Percentiles rank a stretch among this genome's conserved stretches.
Conservation (phyloP, 805 yeast species). For the Lipomyces spencermartinsiae region DNA sequence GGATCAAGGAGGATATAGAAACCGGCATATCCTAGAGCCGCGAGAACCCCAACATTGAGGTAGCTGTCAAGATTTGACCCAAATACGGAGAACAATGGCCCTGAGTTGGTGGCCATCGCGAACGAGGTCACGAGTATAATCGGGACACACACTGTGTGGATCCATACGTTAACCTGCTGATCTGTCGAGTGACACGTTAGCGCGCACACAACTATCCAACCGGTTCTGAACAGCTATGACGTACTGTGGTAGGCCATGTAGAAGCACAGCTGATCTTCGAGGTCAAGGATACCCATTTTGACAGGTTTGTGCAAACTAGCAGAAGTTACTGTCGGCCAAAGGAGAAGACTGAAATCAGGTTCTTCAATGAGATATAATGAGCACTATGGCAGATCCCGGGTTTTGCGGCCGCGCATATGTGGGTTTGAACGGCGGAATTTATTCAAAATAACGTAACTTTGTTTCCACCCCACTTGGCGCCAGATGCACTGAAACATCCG, state of each 20-base stretch:
- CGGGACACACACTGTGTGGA: constrained; percentile 84
- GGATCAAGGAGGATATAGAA: constrained; percentile 68
- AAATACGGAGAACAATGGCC: constrained; percentile 33
- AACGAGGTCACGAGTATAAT: constrained; percentile 65
- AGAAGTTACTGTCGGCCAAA: not conserved
- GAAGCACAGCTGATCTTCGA: constrained; percentile 63
- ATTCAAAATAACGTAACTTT: too few species aligned
- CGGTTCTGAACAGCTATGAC: constrained; percentile 35
- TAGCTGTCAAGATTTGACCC: constrained; percentile 21
- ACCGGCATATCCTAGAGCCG: constrained; percentile 56
- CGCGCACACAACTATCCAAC: not conserved
- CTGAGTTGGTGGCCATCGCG: constrained; percentile 48
- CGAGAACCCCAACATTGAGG: constrained; percentile 56
- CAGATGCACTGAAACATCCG: too few species aligned
- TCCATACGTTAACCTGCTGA: constrained; percentile 65
- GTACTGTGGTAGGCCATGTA: constrained; percentile 57
- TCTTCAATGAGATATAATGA: too few species aligned
- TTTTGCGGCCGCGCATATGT: too few species aligned
- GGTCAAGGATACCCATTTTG: constrained; percentile 44
- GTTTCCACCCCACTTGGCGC: too few species aligned
- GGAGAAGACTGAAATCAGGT: too few species aligned
- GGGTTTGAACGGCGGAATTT: too few species aligned
- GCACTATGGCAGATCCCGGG: too few species aligned
- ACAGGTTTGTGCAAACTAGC: not conserved
- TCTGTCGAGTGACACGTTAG: constrained; percentile 40